phyloP scores from a whole-genome alignment of 345 rosid genomes.

The Chamaenerion angustifolium region DNA sequence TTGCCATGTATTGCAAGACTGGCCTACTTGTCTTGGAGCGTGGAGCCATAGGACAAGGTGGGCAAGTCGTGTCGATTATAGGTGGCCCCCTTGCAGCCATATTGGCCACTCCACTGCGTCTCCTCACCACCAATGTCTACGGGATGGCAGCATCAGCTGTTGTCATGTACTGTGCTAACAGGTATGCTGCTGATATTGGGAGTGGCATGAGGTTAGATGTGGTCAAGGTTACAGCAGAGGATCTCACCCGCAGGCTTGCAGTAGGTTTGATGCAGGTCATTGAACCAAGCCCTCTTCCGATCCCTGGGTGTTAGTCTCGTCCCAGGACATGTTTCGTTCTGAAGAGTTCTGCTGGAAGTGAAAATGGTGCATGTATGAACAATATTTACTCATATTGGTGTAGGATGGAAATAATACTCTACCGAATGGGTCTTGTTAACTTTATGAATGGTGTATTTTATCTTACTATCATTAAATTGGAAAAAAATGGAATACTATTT shows the following conservation, averaged over 20 bases:
- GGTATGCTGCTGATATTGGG: conserved; percentile 15
- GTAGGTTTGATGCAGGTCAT: conserved; percentile 40
- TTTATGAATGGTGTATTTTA: too few species aligned
- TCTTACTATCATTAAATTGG: too few species aligned
- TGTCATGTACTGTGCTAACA: conserved; percentile 7
- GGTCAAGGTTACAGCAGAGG: conserved; percentile 58
- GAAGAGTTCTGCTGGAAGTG: background rate
- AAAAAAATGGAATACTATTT: too few species aligned
- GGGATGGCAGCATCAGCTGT: conserved; percentile 80
- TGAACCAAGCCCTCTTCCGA: conserved; percentile 26
- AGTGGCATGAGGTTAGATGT: conserved; percentile 53
- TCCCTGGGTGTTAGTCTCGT: background rate
- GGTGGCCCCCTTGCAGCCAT: conserved; percentile 83
- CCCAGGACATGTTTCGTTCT: background rate
- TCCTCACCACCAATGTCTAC: conserved; percentile 61
- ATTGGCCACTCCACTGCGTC: conserved; percentile 52
- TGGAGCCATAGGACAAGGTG: conserved; percentile 65
- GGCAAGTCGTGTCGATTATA: conserved; percentile 60
- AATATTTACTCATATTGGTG: too few species aligned
- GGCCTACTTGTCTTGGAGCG: conserved; percentile 52
- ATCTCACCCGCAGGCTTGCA: conserved; percentile 50
- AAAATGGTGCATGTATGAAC: too few species aligned
- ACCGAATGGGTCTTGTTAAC: too few species aligned
- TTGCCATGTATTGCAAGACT: conserved; percentile 73
- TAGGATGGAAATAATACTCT: too few species aligned